Conservation (phyloP, 148 eudicot species). For the Vaccinium corymbosum region DNA sequence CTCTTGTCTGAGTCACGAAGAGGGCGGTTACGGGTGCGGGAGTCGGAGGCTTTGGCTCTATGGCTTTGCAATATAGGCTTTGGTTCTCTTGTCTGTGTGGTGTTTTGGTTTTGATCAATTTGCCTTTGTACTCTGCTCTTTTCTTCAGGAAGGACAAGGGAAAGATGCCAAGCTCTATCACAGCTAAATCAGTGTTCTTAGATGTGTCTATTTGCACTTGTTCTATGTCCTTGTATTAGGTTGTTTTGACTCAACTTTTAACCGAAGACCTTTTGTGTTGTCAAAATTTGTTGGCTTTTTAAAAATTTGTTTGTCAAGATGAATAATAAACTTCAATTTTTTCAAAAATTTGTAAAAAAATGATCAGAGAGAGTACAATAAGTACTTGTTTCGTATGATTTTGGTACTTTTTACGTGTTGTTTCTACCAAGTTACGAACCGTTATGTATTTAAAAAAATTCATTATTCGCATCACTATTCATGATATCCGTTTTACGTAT, state of each 20-base stretch:
- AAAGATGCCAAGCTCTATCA: conserved; percentile 53
- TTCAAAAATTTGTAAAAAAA: too few relatives aligned
- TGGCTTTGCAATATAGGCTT: conserved; percentile 11
- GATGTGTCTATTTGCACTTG: conserved; percentile 40
- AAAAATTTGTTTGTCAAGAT: too few relatives aligned
- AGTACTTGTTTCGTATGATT: too few relatives aligned
- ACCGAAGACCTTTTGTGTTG: too few relatives aligned
- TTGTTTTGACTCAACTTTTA: neutral
- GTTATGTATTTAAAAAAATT: too few relatives aligned
- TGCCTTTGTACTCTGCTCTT: conserved; percentile 54
- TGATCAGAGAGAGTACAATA: too few relatives aligned
- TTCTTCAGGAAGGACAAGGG: conserved; percentile 70
- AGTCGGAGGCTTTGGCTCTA: conserved; percentile 7
- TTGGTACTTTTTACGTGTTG: too few relatives aligned
- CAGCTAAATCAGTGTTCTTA: conserved; percentile 34
- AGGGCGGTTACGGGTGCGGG: conserved; percentile 14
- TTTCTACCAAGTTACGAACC: too few relatives aligned
- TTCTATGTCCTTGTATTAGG: conserved; percentile 22
- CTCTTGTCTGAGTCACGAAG: conserved; percentile 24
- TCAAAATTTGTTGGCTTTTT: too few relatives aligned
- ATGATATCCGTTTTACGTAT: too few relatives aligned
- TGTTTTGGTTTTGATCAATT: conserved; percentile 47
- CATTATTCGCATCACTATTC: too few relatives aligned
- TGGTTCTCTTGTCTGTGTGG: conserved; percentile 27
- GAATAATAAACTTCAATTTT: too few relatives aligned